Percentiles rank a stretch among this genome's conserved stretches.
phyloP scores from a whole-genome alignment of 192 early-diverging fungal species.

The Nowakowskiella sp. region DNA sequence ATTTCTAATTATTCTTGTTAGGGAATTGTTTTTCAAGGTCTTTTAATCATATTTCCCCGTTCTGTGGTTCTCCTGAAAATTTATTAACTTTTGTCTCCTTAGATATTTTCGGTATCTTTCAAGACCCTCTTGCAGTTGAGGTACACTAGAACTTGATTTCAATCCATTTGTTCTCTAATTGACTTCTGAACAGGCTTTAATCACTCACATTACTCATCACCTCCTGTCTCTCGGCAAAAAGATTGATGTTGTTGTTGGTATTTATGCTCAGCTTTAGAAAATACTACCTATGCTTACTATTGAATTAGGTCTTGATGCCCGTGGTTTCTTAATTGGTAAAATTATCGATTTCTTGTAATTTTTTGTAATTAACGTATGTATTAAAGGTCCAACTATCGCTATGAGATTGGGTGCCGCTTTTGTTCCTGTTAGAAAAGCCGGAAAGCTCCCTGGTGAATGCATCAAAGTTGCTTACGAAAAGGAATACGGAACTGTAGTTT shows the following conservation, averaged over 20 bases:
- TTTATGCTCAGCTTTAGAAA: not conserved
- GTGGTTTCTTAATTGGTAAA: constrained; percentile 88
- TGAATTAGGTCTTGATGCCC: constrained; percentile 75
- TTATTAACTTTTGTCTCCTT: constrained; percentile 66
- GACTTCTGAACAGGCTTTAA: constrained; percentile 44
- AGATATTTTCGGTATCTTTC: constrained; percentile 95
- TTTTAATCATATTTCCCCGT: not conserved
- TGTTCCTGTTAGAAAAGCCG: constrained; percentile 91
- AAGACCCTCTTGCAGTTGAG: constrained; percentile 87
- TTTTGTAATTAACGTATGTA: constrained; percentile 4
- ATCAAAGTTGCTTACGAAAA: constrained; percentile 71
- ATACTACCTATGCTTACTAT: constrained; percentile 6
- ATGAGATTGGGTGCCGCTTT: constrained; percentile 80
- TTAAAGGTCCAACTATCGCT: constrained; percentile 73
- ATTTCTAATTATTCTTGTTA: constrained; percentile 11
- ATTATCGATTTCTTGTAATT: not conserved
- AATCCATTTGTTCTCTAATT: not conserved
- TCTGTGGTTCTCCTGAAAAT: not conserved
- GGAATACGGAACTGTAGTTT: constrained; percentile 82
- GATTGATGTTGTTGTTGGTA: constrained; percentile 87
- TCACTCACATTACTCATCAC: constrained; percentile 80
- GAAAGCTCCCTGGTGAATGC: constrained; percentile 82
- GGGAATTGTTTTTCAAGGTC: constrained; percentile 87
- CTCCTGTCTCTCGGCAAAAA: constrained; percentile 51
- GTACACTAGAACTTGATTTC: constrained; percentile 11